Base-by-base conservation (phyloP, 2,329 filamentous ascomycete species). In the Coleophoma eucalyptorum region DNA sequence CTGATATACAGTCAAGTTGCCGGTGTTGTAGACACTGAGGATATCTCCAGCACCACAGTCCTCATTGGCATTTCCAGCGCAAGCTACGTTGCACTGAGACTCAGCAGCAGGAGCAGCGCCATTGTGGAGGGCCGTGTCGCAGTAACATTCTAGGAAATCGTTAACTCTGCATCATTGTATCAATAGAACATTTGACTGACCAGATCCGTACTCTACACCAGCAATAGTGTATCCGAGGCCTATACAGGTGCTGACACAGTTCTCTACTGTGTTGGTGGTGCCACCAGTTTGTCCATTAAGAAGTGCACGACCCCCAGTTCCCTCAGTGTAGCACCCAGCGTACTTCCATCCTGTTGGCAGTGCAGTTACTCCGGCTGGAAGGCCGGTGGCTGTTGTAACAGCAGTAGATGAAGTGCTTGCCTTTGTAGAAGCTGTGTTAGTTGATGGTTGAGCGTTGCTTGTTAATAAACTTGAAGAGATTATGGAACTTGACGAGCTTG, bases 181-280 rank as follows among this genome's bases (percentile, higher is more conserved):
- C 26, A 26, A 26, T 2, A 26, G 3, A 26, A 6, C 10, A 26
- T 6, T 26, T 26, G 26, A 26, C 26, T 26, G 10, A 26, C 26
- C 56, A 3, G 49, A 49, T 3, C 58, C 58, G 48, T 68, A 70
- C 49, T 70, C 67, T 2, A 68, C 45, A 6, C 67, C 68, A 3
- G 64, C 61, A n/a, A 60, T 62, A 1, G 42, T 49, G 13, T 56
- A 63, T 3, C 58, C 58, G 3, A 53, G 49, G 21, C 12, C 46
- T 7, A 59, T 58, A n/a, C 64, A 69, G 10, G 59, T 53, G 1
- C 51, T 37, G 12, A 59, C 49, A 48, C 68, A 71, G 20, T 52
- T 58, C 40, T 69, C 60, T 20, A 67, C 55, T 2, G 63, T 65
- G 54, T 58, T 55, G 11, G 32, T 44, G 10, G 46, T 45, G 20